Base-by-base conservation (phyloP, 192 early-diverging fungal genomes). In the Podila epicladia region DNA sequence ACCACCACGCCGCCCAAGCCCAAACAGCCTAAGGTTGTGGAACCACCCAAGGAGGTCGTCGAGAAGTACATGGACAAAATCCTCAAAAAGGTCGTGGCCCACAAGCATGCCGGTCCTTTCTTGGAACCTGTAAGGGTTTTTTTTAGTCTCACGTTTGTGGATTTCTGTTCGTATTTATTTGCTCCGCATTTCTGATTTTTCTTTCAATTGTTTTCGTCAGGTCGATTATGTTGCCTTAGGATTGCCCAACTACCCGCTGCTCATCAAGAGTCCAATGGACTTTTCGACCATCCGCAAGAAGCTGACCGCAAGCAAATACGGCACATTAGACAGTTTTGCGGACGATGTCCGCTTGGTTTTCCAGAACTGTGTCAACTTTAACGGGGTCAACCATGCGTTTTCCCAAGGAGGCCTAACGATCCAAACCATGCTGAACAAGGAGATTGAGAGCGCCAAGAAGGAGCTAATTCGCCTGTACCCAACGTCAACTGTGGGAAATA, bases 281-380 rank as follows among this genome's bases (percentile, higher is more conserved):
- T 87, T 94, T 60, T 65, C 75, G 5, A 94, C 93, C n/a, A 89
- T 91, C 33, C 69, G 76, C 20, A 73, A 83, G 35, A 94, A 93
- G 65, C 65, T 93, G 26, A 68, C 79, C 2, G 53, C 63, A 1
- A 84, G 82, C 9, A 72, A 82, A 65, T 94, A 94, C 67, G 29
- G 51, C 13, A 67, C 62, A 15, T 77, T 83, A 35, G 78, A 89
- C 32, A 72, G 86, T 9, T 89, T 95, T 72, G 86, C 87, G 41
- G 69, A 65, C 17, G 91, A 94, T 74, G 76, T 94, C 19, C 75
- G 84, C 6, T 86, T 87, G 28, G 88, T 95, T 11, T 88, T 92
- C 67, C 82, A 84, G 63, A 95, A 95, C 76, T 95, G 93, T 68
- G 92, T 87, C 73, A 87, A 82, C 9, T 95, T 92, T 73, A 95